Conservation (phyloP, 2,329 filamentous ascomycete genomes). For the Colletotrichum costaricense region DNA sequence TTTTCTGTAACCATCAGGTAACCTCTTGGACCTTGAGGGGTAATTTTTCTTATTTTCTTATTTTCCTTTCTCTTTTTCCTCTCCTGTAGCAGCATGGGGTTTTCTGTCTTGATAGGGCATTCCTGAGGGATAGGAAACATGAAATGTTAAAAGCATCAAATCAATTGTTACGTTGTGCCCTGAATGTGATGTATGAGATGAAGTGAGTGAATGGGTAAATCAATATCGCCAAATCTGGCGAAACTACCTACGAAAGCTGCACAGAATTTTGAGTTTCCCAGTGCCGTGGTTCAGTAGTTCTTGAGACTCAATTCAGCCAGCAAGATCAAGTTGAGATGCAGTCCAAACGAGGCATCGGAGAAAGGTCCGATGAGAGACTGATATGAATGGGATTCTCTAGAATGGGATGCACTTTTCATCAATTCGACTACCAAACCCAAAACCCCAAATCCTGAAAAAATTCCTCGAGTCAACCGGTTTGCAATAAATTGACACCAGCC, state of each 20-base stretch:
- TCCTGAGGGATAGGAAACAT: slow-evolving; percentile 48
- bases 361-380: background rate
- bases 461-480: background rate
- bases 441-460: too few species aligned
- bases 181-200: background rate
- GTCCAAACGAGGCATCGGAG: background rate
- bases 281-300: background rate
- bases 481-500: background rate
- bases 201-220: background rate
- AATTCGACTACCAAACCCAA: background rate
- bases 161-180: background rate
- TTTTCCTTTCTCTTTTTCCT: slow-evolving; percentile 37
- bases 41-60: slow-evolving; percentile 37
- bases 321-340: background rate
- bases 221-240: background rate
- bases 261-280: background rate
- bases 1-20: slow-evolving; percentile 27
- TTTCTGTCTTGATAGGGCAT: slow-evolving; percentile 38
- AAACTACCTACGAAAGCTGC: background rate
- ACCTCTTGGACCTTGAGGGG: slow-evolving; percentile 35
- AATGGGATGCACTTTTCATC: background rate
- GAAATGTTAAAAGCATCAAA: slow-evolving; percentile 42
- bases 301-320: background rate
- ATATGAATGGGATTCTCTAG: background rate
- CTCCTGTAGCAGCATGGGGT: slow-evolving; percentile 42